phyloP scores from a whole-genome alignment of 2,329 filamentous ascomycete species.

The Bipolaris sorokiniana region DNA sequence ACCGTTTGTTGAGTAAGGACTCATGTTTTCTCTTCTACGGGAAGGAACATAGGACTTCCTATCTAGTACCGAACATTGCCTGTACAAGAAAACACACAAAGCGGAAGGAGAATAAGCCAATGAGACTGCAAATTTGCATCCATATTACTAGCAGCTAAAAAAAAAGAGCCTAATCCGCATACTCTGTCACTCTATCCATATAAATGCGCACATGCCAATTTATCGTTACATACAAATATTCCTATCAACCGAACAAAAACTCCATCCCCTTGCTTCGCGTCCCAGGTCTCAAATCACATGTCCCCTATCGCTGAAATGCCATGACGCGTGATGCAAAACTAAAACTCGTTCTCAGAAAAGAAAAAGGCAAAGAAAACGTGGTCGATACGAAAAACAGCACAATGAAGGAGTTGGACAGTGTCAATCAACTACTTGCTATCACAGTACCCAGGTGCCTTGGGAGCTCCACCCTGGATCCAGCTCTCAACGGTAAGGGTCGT shows the following conservation, averaged over 20 bases:
- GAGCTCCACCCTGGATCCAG: slow-evolving; percentile 71
- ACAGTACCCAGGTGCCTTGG: slow-evolving; percentile 67
- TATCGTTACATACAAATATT: background rate
- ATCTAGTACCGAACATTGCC: no score
- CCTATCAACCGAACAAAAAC: background rate
- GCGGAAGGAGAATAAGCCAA: no score
- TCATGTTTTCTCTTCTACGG: no score
- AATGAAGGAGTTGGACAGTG: background rate
- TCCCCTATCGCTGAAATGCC: slow-evolving; percentile 19
- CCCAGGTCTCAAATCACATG: slow-evolving; percentile 6
- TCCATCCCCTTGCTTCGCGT: no score
- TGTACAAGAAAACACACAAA: no score
- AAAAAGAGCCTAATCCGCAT: background rate
- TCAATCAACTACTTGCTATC: slow-evolving; percentile 49
- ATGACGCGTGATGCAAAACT: slow-evolving; percentile 4
- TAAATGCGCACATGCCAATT: slow-evolving; percentile 1
- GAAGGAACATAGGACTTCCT: no score
- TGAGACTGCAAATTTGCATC: no score
- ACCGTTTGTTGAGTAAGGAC: no score
- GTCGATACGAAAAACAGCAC: background rate
- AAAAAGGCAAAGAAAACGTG: background rate
- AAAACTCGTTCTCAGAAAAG: background rate
- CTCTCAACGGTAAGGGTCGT: slow-evolving; percentile 84
- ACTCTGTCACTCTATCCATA: background rate
- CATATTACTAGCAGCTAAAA: no score